These are phyloP conservation scores for Boeremia exigua DNA, from an alignment of 2,329 filamentous ascomycete species.

Conservation along the genomic window DNA sequence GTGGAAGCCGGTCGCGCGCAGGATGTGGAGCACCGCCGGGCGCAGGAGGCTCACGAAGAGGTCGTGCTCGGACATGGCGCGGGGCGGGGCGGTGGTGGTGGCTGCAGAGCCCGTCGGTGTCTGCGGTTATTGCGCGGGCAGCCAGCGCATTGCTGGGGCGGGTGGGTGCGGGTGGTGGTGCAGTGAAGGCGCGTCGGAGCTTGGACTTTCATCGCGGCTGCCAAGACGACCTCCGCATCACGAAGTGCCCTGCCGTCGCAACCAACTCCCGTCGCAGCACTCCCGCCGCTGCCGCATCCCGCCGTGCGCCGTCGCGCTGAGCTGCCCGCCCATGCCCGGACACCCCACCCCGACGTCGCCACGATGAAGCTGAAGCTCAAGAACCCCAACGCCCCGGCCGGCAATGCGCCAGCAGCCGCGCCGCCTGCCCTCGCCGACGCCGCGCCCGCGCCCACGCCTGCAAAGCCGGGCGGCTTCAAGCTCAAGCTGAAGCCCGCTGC, in stretches of 20 bases:
- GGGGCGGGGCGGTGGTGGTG: constrained; percentile 19
- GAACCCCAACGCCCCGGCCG: constrained; percentile 25
- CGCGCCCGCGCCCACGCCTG: constrained; percentile 19
- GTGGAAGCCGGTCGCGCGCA: constrained; percentile 90
- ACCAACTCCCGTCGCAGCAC: constrained; percentile 7
- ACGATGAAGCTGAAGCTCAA: constrained; percentile 45
- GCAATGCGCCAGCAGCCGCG: constrained; percentile 24
- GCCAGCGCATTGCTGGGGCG: constrained; percentile 31
- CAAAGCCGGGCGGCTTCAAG: constrained; percentile 31
- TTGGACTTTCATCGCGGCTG: constrained; percentile 27
- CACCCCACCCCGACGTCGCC: background rate
- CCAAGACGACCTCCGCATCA: constrained; percentile 24
- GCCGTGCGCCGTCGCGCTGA: constrained; percentile 15
- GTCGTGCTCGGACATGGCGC: constrained; percentile 47
- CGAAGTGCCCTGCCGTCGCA: background rate
- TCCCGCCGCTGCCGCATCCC: background rate
- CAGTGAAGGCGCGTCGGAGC: constrained; percentile 25
- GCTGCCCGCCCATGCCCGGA: background rate
- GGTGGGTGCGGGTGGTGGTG: constrained; percentile 1
- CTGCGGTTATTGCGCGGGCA: constrained; percentile 25
- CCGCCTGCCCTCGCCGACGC: constrained; percentile 17
- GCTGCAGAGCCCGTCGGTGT: constrained; percentile 3
- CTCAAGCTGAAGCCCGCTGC: constrained; percentile 41
- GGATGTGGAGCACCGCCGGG: constrained; percentile 85
- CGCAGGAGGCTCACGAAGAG: constrained; percentile 81